Percentiles rank a stretch among this genome's conserved stretches.
These are phyloP conservation scores for Sutorius eximius DNA, from an alignment of 1,284 basidiomycete species.

Conservation along the genomic window DNA sequence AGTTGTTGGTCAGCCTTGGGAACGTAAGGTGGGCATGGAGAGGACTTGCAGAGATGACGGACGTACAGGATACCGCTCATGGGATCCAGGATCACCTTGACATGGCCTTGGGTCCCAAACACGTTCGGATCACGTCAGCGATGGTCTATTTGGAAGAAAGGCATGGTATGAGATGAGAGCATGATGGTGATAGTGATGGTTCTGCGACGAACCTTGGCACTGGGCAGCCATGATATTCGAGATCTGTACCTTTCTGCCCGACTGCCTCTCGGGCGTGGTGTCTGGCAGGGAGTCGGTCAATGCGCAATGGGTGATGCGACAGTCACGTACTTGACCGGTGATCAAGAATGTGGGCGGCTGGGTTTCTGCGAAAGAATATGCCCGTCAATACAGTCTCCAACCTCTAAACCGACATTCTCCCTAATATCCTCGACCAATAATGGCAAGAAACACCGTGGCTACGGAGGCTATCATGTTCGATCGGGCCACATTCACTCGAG, in stretches of 20 bases:
- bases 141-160: conserved; percentile 66
- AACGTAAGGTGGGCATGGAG: conserved; percentile 1
- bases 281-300: conserved; percentile 36
- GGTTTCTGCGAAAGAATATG: no score
- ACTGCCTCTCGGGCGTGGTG: no score
- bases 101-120: conserved; percentile 97
- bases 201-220: conserved; percentile 42
- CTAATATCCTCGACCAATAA: no score
- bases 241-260: no score
- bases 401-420: no score
- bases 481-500: no score
- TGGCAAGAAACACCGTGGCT: no score
- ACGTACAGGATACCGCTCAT: conserved; percentile 95
- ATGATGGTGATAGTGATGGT: accelerated
- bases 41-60: neutral
- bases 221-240: no score
- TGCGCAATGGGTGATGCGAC: neutral
- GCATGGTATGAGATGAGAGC: neutral
- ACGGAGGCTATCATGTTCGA: no score
- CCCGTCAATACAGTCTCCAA: no score
- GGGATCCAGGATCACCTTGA: conserved; percentile 99
- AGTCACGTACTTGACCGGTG: conserved; percentile 16
- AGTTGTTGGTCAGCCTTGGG: conserved; percentile 89
- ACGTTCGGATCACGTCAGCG: conserved; percentile 98
- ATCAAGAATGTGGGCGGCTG: no score